Conservation (phyloP, 192 early-diverging fungal genomes). For the Linnemannia elongata region DNA sequence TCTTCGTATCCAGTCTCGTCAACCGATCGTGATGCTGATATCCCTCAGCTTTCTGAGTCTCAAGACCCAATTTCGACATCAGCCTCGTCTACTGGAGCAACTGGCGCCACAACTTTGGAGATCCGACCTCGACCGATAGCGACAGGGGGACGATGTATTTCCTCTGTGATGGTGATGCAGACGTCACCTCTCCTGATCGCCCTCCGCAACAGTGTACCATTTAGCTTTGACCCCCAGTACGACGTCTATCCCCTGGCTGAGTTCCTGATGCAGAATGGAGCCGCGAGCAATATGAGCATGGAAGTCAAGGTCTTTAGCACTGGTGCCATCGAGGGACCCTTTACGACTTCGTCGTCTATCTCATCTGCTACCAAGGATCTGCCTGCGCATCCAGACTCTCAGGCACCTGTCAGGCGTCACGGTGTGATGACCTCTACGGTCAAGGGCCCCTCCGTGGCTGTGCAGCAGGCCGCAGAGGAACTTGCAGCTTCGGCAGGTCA, state of each 20-base stretch:
- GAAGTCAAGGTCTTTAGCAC: constrained; percentile 33
- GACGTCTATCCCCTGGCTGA: constrained; percentile 54
- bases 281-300: constrained; percentile 48
- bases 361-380: background rate
- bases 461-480: background rate
- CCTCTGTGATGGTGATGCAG: constrained; percentile 49
- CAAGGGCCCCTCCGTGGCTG: background rate
- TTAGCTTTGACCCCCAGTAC: constrained; percentile 28
- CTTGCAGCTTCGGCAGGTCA: background rate
- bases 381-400: background rate
- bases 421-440: background rate
- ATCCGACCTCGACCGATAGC: constrained; percentile 20
- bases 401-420: background rate
- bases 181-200: constrained; percentile 49
- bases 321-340: background rate
- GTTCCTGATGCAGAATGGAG: constrained; percentile 53
- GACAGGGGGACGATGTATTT: constrained; percentile 22
- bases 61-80: background rate
- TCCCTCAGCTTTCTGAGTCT: background rate
- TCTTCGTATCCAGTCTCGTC: constrained; percentile 15
- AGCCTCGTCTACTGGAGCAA: background rate
- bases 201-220: constrained; percentile 40
- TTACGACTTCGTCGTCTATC: background rate
- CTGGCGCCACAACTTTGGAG: background rate
- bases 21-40: constrained; percentile 10